Evolutionary conservation across 805 yeast genomes (phyloP).

Genomic region (Starmerella apis): DNA sequence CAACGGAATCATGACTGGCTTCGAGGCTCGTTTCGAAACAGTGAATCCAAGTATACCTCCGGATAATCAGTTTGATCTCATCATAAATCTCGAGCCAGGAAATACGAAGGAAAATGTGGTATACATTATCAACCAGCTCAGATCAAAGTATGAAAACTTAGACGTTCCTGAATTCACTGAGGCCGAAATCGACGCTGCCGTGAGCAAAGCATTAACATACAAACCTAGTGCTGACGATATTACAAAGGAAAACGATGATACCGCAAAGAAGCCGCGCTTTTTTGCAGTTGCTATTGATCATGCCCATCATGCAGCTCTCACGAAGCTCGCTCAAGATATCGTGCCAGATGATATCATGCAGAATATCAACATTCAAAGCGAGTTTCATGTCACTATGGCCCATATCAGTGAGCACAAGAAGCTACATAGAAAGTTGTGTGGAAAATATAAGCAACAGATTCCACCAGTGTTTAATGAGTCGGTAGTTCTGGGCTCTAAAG

Average conservation of each 20-base stretch:
- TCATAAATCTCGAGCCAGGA: slow-evolving; percentile 47
- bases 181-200: slow-evolving; percentile 37
- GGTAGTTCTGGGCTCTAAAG: neutral
- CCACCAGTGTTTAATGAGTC: neutral
- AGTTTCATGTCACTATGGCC: slow-evolving; percentile 32
- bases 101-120: slow-evolving; percentile 38
- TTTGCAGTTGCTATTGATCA: slow-evolving; percentile 37
- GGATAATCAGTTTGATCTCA: slow-evolving; percentile 54
- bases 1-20: slow-evolving; percentile 59
- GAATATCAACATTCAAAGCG: slow-evolving; percentile 14
- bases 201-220: slow-evolving; percentile 37
- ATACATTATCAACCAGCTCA: slow-evolving; percentile 35
- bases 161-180: slow-evolving; percentile 35
- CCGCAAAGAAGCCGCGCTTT: slow-evolving; percentile 28
- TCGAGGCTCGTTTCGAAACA: slow-evolving; percentile 58
- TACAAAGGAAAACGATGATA: slow-evolving; percentile 17
- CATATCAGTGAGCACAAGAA: slow-evolving; percentile 18
- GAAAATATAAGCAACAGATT: slow-evolving; percentile 5
- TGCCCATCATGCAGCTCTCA: slow-evolving; percentile 16
- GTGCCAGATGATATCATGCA: slow-evolving; percentile 15
- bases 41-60: slow-evolving; percentile 42
- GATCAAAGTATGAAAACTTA: slow-evolving; percentile 32
- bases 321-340: slow-evolving; percentile 18
- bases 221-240: slow-evolving; percentile 7
- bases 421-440: slow-evolving; percentile 5